These are phyloP conservation scores for Metschnikowia corniflorae DNA, from an alignment of 805 yeast genomes.

Conservation along the genomic window DNA sequence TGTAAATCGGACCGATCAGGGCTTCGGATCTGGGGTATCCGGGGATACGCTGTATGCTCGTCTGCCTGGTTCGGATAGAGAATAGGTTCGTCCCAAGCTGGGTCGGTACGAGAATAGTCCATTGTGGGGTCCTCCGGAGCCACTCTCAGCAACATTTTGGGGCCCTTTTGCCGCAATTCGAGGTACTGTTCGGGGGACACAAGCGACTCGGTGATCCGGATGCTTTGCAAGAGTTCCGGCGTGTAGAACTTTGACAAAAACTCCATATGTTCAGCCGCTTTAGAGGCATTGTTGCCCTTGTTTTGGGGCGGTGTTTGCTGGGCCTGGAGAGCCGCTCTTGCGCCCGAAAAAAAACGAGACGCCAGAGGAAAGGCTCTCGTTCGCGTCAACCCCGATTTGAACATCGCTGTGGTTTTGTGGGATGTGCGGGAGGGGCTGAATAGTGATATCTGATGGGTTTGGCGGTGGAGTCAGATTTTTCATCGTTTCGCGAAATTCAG, in stretches of 20 bases:
- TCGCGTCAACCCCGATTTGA: slow-evolving; percentile 4
- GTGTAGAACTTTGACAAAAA: slow-evolving; percentile 73
- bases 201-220: slow-evolving; percentile 73
- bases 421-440: too few species aligned
- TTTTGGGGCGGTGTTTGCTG: background rate
- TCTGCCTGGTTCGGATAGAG: slow-evolving; percentile 48
- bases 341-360: slow-evolving; percentile 5
- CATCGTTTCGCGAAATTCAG: too few species aligned
- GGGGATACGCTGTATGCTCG: slow-evolving; percentile 53
- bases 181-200: slow-evolving; percentile 63
- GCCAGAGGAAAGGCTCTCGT: too few species aligned
- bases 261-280: slow-evolving; percentile 44
- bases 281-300: background rate
- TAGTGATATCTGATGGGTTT: too few species aligned
- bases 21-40: slow-evolving; percentile 51
- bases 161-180: slow-evolving; percentile 31
- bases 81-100: slow-evolving; percentile 68
- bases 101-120: slow-evolving; percentile 69
- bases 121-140: slow-evolving; percentile 63
- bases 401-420: too few species aligned
- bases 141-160: slow-evolving; percentile 42
- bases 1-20: slow-evolving; percentile 46
- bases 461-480: too few species aligned
- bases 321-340: background rate
- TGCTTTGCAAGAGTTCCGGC: slow-evolving; percentile 75